These are phyloP conservation scores for Solanum chaucha DNA, from an alignment of 257 asterid species.

Conservation along the genomic window DNA sequence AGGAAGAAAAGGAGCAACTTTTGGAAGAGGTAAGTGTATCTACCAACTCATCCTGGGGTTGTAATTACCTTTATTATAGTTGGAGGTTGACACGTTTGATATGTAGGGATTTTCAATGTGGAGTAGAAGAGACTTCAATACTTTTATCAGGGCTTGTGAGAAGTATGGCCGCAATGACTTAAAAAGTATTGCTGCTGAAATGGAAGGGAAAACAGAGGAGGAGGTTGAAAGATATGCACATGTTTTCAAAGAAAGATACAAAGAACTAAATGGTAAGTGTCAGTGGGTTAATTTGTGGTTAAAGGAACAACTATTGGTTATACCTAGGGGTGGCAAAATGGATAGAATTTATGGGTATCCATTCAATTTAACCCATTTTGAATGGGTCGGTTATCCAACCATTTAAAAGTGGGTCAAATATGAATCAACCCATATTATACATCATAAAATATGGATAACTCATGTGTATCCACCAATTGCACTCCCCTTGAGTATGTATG, in stretches of 20 bases:
- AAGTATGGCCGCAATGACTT: constrained; percentile 90
- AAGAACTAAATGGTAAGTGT: constrained; percentile 72
- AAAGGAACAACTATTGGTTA: background rate
- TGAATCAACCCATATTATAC: background rate
- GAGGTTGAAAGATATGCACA: constrained; percentile 92
- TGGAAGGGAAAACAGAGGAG: constrained; percentile 93
- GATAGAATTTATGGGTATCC: background rate
- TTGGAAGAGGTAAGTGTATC: constrained; percentile 61
- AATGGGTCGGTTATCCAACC: background rate
- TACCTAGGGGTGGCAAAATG: background rate
- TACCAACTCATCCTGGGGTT: background rate
- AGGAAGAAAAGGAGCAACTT: constrained; percentile 83
- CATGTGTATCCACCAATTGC: background rate
- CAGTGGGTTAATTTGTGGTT: background rate
- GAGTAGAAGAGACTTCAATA: constrained; percentile 95
- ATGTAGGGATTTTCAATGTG: constrained; percentile 87
- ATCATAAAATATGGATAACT: background rate
- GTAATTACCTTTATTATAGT: background rate
- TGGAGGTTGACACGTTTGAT: background rate
- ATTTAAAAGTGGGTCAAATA: background rate
- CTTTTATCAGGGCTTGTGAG: constrained; percentile 96
- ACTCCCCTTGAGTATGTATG: background rate
- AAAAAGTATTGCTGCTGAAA: constrained; percentile 77
- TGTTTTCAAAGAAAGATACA: constrained; percentile 86
- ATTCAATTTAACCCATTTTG: background rate